phyloP scores from a whole-genome alignment of 805 yeast genomes.

The Ogataea paradorogensis region DNA sequence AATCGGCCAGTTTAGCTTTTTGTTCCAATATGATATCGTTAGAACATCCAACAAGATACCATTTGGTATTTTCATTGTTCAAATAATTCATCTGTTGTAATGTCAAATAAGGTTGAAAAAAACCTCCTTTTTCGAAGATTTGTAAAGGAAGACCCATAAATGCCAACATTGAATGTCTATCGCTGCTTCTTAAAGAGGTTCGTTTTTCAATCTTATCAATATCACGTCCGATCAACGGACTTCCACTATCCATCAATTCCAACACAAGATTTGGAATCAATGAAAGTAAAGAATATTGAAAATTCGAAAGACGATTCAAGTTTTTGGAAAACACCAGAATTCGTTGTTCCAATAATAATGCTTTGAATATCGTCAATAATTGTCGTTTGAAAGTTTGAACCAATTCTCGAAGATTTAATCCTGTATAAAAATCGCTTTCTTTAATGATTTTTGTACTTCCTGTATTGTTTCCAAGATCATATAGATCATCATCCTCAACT shows the following conservation, averaged over 20 bases:
- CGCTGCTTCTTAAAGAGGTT: conserved; percentile 69
- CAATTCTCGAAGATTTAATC: conserved; percentile 66
- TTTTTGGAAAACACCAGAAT: conserved; percentile 76
- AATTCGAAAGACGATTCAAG: conserved; percentile 74
- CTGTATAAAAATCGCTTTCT: conserved; percentile 66
- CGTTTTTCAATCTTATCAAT: conserved; percentile 53
- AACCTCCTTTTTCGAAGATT: conserved; percentile 78
- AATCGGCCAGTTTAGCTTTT: conserved; percentile 58
- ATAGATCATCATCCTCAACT: conserved; percentile 32
- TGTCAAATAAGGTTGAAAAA: conserved; percentile 93
- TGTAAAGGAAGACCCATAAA: conserved; percentile 89
- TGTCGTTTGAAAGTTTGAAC: conserved; percentile 57
- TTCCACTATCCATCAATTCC: conserved; percentile 72
- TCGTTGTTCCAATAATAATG: conserved; percentile 69
- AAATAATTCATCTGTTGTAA: conserved; percentile 85
- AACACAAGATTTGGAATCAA: conserved; percentile 78
- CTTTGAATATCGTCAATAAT: conserved; percentile 68
- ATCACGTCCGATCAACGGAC: conserved; percentile 60
- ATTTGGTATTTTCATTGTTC: conserved; percentile 49
- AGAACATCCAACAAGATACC: conserved; percentile 82
- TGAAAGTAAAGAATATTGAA: conserved; percentile 80
- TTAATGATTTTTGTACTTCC: conserved; percentile 32
- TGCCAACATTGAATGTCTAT: conserved; percentile 68
- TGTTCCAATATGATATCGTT: conserved; percentile 76
- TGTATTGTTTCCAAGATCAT: conserved; percentile 17